Conservation (phyloP, 352 stramenopile species). For the Pythium pyrilobum region DNA sequence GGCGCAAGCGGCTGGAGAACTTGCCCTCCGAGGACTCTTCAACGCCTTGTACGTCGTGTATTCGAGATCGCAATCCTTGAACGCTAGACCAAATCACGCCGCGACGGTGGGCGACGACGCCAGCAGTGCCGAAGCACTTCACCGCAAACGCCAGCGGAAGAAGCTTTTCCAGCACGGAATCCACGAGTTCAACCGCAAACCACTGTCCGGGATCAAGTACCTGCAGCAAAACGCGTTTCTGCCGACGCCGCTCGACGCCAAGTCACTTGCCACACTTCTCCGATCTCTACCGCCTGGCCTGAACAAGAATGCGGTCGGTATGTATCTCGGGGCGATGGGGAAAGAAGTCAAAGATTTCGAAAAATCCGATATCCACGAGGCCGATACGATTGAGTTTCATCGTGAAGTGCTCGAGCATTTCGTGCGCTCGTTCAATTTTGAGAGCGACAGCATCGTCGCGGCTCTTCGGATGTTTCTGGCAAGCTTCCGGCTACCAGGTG, state of each 20-base stretch:
- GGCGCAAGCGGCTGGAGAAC: slow-evolving; percentile 60
- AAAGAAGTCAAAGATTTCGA: slow-evolving; percentile 77
- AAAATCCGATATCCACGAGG: slow-evolving; percentile 66
- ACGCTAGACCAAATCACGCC: slow-evolving; percentile 20
- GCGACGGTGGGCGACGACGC: slow-evolving; percentile 26
- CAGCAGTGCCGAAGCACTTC: slow-evolving; percentile 38
- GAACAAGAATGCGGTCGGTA: slow-evolving; percentile 75
- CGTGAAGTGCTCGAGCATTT: slow-evolving; percentile 64
- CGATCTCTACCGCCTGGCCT: slow-evolving; percentile 76
- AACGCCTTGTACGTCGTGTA: slow-evolving; percentile 77
- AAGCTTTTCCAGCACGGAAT: slow-evolving; percentile 85
- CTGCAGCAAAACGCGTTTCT: slow-evolving; percentile 76
- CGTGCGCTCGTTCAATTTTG: slow-evolving; percentile 79
- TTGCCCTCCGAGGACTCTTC: slow-evolving; percentile 61
- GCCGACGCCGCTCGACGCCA: slow-evolving; percentile 64
- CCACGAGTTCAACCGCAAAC: slow-evolving; percentile 94
- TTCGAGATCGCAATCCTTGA: slow-evolving; percentile 32
- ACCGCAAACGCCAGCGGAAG: slow-evolving; percentile 68
- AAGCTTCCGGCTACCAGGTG: slow-evolving; percentile 78
- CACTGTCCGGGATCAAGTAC: slow-evolving; percentile 85
- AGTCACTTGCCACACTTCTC: slow-evolving; percentile 82
- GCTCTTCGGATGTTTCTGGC: slow-evolving; percentile 80
- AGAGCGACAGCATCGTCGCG: slow-evolving; percentile 63
- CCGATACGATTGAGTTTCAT: slow-evolving; percentile 85
- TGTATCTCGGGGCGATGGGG: slow-evolving; percentile 82